Percentiles rank a stretch among this genome's conserved stretches.
Conservation (phyloP, 2,329 filamentous ascomycete species). For the Aphanocladium album region DNA sequence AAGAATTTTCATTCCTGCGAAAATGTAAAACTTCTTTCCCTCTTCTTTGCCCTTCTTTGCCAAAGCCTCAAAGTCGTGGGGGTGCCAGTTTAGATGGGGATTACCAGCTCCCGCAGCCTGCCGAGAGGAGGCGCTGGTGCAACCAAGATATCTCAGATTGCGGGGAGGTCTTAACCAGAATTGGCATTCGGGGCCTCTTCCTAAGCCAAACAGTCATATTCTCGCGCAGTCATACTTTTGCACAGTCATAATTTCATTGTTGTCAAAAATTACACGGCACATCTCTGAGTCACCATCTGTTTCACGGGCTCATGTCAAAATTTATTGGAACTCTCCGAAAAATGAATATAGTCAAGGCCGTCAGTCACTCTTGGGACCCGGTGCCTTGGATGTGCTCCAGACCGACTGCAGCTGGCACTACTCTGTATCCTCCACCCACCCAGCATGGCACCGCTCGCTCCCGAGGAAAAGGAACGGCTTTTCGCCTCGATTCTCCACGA, state of each 20-base stretch:
- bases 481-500: not conserved
- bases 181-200: not conserved
- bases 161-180: not conserved
- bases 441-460: conserved; percentile 1
- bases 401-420: not conserved
- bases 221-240: too few relatives aligned
- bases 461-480: not conserved
- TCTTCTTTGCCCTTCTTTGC: not conserved
- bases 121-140: not conserved
- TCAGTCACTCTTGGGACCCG: not conserved
- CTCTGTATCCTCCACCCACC: not conserved
- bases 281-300: too few relatives aligned
- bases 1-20: too few relatives aligned
- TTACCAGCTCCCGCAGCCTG: not conserved
- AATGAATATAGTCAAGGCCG: not conserved
- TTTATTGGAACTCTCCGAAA: not conserved
- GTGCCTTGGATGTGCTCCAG: not conserved
- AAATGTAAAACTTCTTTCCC: not conserved
- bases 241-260: too few relatives aligned
- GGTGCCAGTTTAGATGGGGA: too few relatives aligned
- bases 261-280: too few relatives aligned
- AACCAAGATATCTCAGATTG: conserved; percentile 3
- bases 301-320: not conserved
- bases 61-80: not conserved
- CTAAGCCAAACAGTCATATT: too few relatives aligned